These are phyloP conservation scores for Pseudogymnoascus sp. DNA, from an alignment of 2,329 filamentous ascomycete species.

Conservation along the genomic window DNA sequence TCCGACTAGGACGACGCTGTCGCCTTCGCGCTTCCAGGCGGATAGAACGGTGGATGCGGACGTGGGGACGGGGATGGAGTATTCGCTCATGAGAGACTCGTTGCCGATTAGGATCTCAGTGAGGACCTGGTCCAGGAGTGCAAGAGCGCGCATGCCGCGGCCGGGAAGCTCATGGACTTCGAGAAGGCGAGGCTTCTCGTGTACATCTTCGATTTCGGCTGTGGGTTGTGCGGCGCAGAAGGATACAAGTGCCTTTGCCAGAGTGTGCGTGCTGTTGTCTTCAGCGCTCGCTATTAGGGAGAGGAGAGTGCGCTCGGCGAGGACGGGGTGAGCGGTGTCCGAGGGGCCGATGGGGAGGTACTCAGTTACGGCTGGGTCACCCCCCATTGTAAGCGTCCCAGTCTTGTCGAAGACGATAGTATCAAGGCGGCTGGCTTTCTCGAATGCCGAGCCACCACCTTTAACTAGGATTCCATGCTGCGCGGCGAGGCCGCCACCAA, in stretches of 20 bases:
- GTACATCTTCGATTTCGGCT: neutral
- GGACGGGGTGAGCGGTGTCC: neutral
- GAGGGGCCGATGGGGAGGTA: neutral
- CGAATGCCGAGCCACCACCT: slow-evolving; percentile 51
- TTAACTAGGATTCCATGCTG: slow-evolving; percentile 49
- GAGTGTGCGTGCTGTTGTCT: slow-evolving; percentile 64
- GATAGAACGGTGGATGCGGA: slow-evolving; percentile 33
- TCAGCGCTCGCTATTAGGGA: slow-evolving; percentile 41
- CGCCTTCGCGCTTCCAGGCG: slow-evolving; percentile 53
- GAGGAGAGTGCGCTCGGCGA: neutral
- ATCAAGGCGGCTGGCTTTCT: slow-evolving; percentile 46
- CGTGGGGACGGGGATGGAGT: slow-evolving; percentile 33
- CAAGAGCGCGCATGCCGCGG: slow-evolving; percentile 57
- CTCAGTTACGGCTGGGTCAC: slow-evolving; percentile 56
- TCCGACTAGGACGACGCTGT: slow-evolving; percentile 54
- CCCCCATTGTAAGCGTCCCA: slow-evolving; percentile 50
- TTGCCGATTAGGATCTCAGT: slow-evolving; percentile 59
- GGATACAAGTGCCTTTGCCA: slow-evolving; percentile 60
- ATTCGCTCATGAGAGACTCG: slow-evolving; percentile 55
- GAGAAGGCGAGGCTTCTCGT: slow-evolving; percentile 23
- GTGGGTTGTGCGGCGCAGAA: slow-evolving; percentile 41
- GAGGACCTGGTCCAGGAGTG: slow-evolving; percentile 27
- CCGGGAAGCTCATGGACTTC: slow-evolving; percentile 60
- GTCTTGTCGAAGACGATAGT: slow-evolving; percentile 54
- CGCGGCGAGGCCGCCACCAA: slow-evolving; percentile 49